Evolutionary conservation across 2,329 filamentous ascomycete genomes (phyloP).

Genomic region (Sarocladium kiliense): DNA sequence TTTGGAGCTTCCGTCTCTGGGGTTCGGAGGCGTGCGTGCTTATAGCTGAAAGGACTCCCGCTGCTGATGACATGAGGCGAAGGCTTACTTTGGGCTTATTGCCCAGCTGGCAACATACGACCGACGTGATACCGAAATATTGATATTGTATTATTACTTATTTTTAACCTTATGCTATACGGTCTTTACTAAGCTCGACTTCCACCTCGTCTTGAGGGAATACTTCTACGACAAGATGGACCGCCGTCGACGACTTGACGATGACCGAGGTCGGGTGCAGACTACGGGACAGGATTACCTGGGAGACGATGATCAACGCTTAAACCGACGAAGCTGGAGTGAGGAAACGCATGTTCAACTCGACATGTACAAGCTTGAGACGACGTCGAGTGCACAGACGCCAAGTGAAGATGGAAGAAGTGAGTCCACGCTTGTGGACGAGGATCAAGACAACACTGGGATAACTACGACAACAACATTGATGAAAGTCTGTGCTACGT

Average conservation of each 20-base stretch:
- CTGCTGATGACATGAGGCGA: neutral
- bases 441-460: neutral
- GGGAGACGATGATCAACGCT: too few relatives aligned
- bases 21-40: too few relatives aligned
- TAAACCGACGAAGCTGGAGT: neutral
- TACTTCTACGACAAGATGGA: neutral
- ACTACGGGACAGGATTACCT: neutral
- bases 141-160: too few relatives aligned
- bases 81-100: neutral
- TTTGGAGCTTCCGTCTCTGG: too few relatives aligned
- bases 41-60: too few relatives aligned
- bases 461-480: neutral
- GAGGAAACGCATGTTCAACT: neutral
- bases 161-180: too few relatives aligned
- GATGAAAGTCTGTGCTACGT: neutral
- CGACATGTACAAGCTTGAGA: conserved; percentile 5
- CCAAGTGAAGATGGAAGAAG: neutral
- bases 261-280: neutral
- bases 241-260: neutral
- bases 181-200: too few relatives aligned
- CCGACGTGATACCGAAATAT: neutral
- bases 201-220: neutral
- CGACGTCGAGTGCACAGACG: neutral
- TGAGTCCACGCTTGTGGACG: neutral
- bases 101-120: neutral